phyloP scores from a whole-genome alignment of 768 basidiomycete genomes.

The Serendipita sp. region DNA sequence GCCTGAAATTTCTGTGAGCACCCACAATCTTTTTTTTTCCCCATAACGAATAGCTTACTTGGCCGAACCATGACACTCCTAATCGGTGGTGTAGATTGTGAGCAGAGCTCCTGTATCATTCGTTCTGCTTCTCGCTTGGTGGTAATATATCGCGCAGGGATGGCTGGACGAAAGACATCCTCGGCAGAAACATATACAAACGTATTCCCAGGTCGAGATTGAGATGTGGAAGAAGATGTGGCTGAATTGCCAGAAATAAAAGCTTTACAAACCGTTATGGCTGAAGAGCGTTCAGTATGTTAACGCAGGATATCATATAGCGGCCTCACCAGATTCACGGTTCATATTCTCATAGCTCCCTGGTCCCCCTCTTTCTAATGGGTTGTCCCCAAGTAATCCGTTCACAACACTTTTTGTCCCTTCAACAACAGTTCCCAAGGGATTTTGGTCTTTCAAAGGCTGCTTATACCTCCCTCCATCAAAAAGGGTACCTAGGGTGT shows the following conservation, averaged over 20 bases:
- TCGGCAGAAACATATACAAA: conserved; percentile 95
- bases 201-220: conserved; percentile 12
- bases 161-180: conserved; percentile 75
- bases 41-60: conserved; percentile 35
- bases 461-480: conserved; percentile 77
- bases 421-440: background rate
- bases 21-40: conserved; percentile 4
- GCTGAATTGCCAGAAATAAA: conserved; percentile 28
- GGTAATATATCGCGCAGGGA: conserved; percentile 74
- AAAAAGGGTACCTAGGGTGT: conserved; percentile 82
- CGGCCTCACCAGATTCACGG: conserved; percentile 64
- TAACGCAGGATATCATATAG: conserved; percentile 6
- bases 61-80: conserved; percentile 76
- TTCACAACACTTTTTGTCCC: background rate
- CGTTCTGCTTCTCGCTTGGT: conserved; percentile 87
- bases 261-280: conserved; percentile 60
- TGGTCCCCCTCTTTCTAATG: conserved; percentile 16
- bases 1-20: conserved; percentile 31
- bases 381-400: conserved; percentile 15
- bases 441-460: conserved; percentile 31
- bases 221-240: background rate
- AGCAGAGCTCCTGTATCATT: conserved; percentile 41
- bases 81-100: conserved; percentile 26
- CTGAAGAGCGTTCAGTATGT: conserved; percentile 23
- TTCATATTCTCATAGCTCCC: conserved; percentile 68